These are phyloP conservation scores for Pythium guiyangense DNA, from an alignment of 352 stramenopile genomes.

Conservation along the genomic window DNA sequence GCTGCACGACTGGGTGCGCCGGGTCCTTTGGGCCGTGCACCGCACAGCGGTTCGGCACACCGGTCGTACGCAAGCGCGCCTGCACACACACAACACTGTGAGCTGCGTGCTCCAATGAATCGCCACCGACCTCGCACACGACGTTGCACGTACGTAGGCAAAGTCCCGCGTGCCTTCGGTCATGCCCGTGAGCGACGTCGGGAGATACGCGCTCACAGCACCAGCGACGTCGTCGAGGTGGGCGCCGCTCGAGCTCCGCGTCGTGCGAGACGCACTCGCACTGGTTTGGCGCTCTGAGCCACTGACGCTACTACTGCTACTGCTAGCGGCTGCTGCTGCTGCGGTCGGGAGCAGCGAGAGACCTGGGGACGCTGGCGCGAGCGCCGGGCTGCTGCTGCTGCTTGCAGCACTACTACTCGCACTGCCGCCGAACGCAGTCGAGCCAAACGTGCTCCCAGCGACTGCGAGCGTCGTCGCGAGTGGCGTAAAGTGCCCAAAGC, in stretches of 20 bases:
- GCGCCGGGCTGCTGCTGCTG: neutral
- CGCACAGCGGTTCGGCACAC: slow-evolving; percentile 71
- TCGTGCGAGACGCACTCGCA: slow-evolving; percentile 13
- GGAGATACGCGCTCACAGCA: slow-evolving; percentile 68
- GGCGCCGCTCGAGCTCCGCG: slow-evolving; percentile 30
- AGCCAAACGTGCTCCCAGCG: slow-evolving; percentile 50
- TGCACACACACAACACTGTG: slow-evolving; percentile 13
- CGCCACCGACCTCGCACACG: neutral
- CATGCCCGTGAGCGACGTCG: slow-evolving; percentile 72
- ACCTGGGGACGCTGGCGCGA: slow-evolving; percentile 2
- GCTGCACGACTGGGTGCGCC: slow-evolving; percentile 46
- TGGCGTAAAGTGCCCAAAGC: slow-evolving; percentile 74
- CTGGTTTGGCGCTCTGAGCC: neutral
- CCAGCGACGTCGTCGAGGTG: slow-evolving; percentile 69
- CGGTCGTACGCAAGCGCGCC: slow-evolving; percentile 65
- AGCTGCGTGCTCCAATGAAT: neutral
- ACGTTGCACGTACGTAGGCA: slow-evolving; percentile 54
- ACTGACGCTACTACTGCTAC: neutral
- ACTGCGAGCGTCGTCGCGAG: slow-evolving; percentile 74
- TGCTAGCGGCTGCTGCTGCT: neutral
- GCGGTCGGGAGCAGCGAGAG: neutral
- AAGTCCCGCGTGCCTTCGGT: slow-evolving; percentile 86
- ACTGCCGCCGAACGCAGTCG: slow-evolving; percentile 35
- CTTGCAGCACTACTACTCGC: slow-evolving; percentile 10
- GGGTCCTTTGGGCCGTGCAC: slow-evolving; percentile 67